Evolutionary conservation across 163 green algal species (phyloP), one percentile per base, ranked within the genome.

Genomic region (Prototheca stagnorum): DNA sequence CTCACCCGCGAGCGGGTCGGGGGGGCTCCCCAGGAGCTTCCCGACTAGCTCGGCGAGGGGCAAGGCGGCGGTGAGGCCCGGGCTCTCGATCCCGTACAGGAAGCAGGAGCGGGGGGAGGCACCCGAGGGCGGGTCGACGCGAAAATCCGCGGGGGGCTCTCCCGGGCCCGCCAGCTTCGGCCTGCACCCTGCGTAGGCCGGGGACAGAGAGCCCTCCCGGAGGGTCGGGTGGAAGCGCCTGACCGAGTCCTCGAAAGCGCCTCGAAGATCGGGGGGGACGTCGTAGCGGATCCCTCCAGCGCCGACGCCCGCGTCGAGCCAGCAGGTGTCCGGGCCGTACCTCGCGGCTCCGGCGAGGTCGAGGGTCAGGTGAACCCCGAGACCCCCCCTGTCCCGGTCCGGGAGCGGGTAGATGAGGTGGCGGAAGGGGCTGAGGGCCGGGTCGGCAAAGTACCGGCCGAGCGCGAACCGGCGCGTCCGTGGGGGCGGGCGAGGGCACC

Each of bases 251-350:
- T 85, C 74, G 35, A 91, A 93, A 0, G 21, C 28, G 4, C 51
- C 42, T 4, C 56, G 65, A 4, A 63, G 53, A 1, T 2, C n/a
- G 1, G 76, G 64, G 21, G 80, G 59, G 1, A 90, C 71, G 19
- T 35, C 47, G 50, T 84, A 85, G 22, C 85, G 74, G 4, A 81
- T 33, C 17, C 36, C 1, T 2, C 12, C n/a, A 3, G 49, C 37
- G 34, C 58, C 36, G 3, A 36, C 50, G 25, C 39, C 39, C 1
- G 16, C 16, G 26, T 33, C n/a, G n/a, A 44, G 45, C 78, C 79
- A 95, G 54, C 93, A 73, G 17, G 93, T 74, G 51, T 95, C 81
- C 0, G 85, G 85, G 0, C 85, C 85, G 57, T 95, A 95, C 17
- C 65, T 60, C 8, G 65, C 73, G 14, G 42, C 35, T 1, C 74